Evolutionary conservation across 371 early-diverging fungal species (phyloP).

Genomic region (Rhizopus stolonifer): DNA sequence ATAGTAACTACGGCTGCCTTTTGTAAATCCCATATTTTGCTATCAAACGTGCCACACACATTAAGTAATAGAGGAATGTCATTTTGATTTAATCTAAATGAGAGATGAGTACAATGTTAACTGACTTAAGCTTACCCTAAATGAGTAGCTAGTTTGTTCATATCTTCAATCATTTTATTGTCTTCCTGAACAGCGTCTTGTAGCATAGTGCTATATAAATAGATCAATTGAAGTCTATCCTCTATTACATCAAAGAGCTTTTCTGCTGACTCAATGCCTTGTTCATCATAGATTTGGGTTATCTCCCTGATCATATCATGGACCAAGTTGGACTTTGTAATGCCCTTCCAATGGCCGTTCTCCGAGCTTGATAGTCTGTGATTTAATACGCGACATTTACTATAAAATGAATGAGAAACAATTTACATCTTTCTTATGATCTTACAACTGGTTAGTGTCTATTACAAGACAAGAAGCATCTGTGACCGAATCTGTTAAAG

Average conservation of each 20-base stretch:
- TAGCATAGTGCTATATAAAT: conserved; percentile 38
- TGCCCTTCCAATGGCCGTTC: conserved; percentile 23
- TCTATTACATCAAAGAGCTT: conserved; percentile 24
- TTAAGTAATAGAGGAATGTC: conserved; percentile 44
- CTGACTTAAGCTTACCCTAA: conserved; percentile 28
- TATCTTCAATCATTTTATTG: conserved; percentile 17
- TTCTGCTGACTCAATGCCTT: background rate
- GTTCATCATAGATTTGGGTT: conserved; percentile 23
- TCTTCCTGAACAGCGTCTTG: conserved; percentile 38
- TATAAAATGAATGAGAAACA: conserved; percentile 2
- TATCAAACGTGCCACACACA: conserved; percentile 43
- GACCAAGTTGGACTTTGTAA: conserved; percentile 31
- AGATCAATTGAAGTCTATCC: conserved; percentile 43
- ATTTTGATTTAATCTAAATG: conserved; percentile 20
- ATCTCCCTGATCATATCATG: conserved; percentile 26
- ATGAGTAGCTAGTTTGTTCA: conserved; percentile 22
- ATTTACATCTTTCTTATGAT: background rate
- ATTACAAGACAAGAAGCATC: conserved; percentile 56
- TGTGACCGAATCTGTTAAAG: conserved; percentile 38
- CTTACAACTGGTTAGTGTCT: conserved; percentile 53
- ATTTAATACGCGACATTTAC: conserved; percentile 38
- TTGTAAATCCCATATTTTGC: conserved; percentile 30
- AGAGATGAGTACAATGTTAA: background rate
- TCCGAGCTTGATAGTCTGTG: conserved; percentile 17
- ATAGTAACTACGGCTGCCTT: background rate